These are phyloP conservation scores for Saccharata proteae DNA, from an alignment of 2,329 filamentous ascomycete species.

Conservation along the genomic window DNA sequence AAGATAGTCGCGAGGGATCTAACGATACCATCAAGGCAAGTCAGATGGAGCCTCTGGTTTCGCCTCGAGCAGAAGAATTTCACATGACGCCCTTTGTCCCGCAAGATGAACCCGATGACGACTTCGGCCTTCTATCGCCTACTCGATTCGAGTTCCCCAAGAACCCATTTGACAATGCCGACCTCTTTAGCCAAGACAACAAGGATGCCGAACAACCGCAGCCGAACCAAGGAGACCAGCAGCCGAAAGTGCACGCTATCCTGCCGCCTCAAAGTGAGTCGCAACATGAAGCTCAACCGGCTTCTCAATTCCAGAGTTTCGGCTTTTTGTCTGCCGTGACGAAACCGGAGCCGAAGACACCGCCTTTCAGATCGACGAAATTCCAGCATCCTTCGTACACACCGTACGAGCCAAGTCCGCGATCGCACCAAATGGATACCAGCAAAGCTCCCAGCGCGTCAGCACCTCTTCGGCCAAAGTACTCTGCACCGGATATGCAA, in stretches of 20 bases:
- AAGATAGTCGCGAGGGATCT: slow-evolving; percentile 1
- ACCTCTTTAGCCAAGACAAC: too few relatives aligned
- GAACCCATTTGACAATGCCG: slow-evolving; percentile 16
- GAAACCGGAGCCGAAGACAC: background rate
- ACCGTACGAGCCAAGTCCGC: slow-evolving; percentile 6
- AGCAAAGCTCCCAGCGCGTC: background rate
- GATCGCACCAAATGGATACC: background rate
- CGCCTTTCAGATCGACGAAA: background rate
- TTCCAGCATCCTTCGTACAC: background rate
- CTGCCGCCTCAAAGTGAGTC: slow-evolving; percentile 5
- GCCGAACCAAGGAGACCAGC: background rate
- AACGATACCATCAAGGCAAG: too few relatives aligned
- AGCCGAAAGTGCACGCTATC: slow-evolving; percentile 5
- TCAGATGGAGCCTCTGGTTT: slow-evolving; percentile 14
- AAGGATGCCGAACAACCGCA: background rate
- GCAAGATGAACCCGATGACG: slow-evolving; percentile 19
- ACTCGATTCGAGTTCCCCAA: slow-evolving; percentile 29
- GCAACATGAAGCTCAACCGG: slow-evolving; percentile 3
- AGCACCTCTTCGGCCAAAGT: slow-evolving; percentile 19
- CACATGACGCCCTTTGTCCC: slow-evolving; percentile 19
- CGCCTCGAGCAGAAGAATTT: slow-evolving; percentile 28
- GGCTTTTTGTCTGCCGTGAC: slow-evolving; percentile 5
- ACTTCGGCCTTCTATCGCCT: slow-evolving; percentile 26
- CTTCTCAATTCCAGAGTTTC: slow-evolving; percentile 7
- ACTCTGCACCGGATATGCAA: slow-evolving; percentile 27